A percentile compares a stretch with the other conserved stretches of the same genome.
Conservation (phyloP, 2,329 filamentous ascomycete species). For the Trichoderma aggressivum region DNA sequence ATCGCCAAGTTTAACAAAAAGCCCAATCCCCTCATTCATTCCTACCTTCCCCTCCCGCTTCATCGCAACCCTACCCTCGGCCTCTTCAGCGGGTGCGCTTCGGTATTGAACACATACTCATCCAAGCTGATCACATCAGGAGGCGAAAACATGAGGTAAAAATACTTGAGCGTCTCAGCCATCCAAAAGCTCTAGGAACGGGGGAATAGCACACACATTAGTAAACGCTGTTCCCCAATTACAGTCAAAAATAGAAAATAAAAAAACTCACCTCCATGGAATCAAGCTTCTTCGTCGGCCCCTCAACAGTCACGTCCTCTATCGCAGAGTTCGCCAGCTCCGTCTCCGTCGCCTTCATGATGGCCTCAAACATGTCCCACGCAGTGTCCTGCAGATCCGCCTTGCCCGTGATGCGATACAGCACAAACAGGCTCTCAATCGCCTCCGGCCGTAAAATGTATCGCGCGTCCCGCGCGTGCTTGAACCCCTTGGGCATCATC, state of each 20-base stretch:
- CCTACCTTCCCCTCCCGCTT: background rate
- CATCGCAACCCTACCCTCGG: background rate
- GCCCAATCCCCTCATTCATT: background rate
- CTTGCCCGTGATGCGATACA: slow-evolving; percentile 59
- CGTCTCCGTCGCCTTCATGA: slow-evolving; percentile 45
- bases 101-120: slow-evolving; percentile 60
- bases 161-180: slow-evolving; percentile 72
- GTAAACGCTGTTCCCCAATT: background rate
- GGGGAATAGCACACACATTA: slow-evolving; percentile 16
- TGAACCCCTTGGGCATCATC: slow-evolving; percentile 56
- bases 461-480: slow-evolving; percentile 48
- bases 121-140: slow-evolving; percentile 63
- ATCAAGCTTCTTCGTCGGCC: slow-evolving; percentile 44
- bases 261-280: slow-evolving; percentile 54
- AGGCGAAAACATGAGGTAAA: slow-evolving; percentile 67
- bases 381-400: slow-evolving; percentile 47
- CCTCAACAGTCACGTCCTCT: slow-evolving; percentile 38
- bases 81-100: slow-evolving; percentile 43
- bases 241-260: slow-evolving; percentile 13
- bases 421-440: slow-evolving; percentile 75
- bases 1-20: background rate
- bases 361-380: slow-evolving; percentile 51
- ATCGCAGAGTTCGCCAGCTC: slow-evolving; percentile 48
- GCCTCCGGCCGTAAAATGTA: slow-evolving; percentile 61
- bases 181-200: slow-evolving; percentile 63